Percentiles rank a stretch among this genome's conserved stretches.
These are phyloP conservation scores for Citrus medica DNA, from an alignment of 345 rosid genomes.

Conservation along the genomic window DNA sequence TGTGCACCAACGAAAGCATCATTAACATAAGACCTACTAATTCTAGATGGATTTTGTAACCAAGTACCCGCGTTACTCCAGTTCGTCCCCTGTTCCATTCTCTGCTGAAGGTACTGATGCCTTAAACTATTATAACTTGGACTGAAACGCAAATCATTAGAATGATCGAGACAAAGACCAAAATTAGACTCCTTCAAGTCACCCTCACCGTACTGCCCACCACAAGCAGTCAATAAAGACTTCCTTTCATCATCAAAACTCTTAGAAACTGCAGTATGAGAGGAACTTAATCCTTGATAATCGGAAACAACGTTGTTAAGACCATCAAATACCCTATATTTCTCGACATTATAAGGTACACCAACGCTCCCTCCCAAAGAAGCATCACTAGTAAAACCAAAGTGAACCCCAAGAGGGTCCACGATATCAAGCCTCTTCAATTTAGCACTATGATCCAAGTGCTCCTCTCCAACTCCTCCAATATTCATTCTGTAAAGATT, in stretches of 20 bases:
- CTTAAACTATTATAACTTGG: constrained; percentile 20
- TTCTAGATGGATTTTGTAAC: constrained; percentile 8
- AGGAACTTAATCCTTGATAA: constrained; percentile 25
- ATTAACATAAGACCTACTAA: constrained; percentile 17
- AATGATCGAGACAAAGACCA: constrained; percentile 13
- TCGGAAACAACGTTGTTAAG: constrained; percentile 20
- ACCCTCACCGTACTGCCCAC: constrained; percentile 24
- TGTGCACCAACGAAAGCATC: constrained; percentile 16
- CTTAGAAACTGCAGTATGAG: constrained; percentile 16
- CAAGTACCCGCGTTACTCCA: constrained; percentile 9
- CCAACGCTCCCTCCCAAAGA: constrained; percentile 11
- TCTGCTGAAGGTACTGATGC: constrained; percentile 27
- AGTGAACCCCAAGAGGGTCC: constrained; percentile 27
- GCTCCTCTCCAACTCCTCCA: constrained; percentile 32
- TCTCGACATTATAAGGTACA: constrained; percentile 19
- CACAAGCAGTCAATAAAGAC: constrained; percentile 25
- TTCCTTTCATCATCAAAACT: constrained; percentile 20
- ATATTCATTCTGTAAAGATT: constrained; percentile 42
- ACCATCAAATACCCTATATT: constrained; percentile 24
- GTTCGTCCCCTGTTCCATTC: constrained; percentile 22
- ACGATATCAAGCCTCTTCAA: constrained; percentile 29
- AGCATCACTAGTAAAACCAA: constrained; percentile 26
- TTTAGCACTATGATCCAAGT: constrained; percentile 16
- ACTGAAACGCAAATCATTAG: constrained; percentile 15
- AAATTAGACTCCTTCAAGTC: constrained; percentile 28